Evolutionary conservation across 495 filamentous ascomycete species (phyloP).

Genomic region (Aspergillus funiculosus): DNA sequence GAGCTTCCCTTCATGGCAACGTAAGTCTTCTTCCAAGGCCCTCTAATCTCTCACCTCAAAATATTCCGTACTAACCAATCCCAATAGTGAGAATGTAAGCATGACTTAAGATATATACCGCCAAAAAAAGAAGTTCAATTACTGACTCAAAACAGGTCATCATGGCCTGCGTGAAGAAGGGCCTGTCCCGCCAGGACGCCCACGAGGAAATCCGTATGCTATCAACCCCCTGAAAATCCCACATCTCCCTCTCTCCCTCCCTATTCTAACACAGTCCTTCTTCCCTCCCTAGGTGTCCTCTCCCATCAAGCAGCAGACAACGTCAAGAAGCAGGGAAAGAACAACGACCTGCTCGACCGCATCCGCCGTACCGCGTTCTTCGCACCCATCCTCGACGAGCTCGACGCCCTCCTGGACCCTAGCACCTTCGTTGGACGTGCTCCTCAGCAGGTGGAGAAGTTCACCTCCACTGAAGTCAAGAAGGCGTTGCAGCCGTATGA

Average conservation of each 20-base stretch:
- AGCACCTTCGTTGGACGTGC: conserved; percentile 62
- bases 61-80: conserved; percentile 17
- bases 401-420: conserved; percentile 68
- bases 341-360: conserved; percentile 79
- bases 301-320: conserved; percentile 75
- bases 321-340: conserved; percentile 73
- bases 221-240: background rate
- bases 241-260: background rate
- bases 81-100: conserved; percentile 38
- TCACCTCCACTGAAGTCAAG: conserved; percentile 50
- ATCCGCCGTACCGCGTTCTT: conserved; percentile 76
- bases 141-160: conserved; percentile 54
- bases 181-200: conserved; percentile 77
- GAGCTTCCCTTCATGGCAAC: conserved; percentile 91
- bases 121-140: background rate
- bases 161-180: conserved; percentile 74
- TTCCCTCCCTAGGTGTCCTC: conserved; percentile 62
- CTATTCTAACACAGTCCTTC: conserved; percentile 6
- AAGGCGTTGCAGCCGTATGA: conserved; percentile 48
- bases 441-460: conserved; percentile 52
- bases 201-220: conserved; percentile 73
- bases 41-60: background rate
- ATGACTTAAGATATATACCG: background rate
- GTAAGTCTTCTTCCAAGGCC: conserved; percentile 33
- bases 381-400: conserved; percentile 66